Percentiles rank a stretch among this genome's conserved stretches.
Evolutionary conservation across 78 protist genomes (phyloP).

Genomic region (Pelomyxa schiedti): DNA sequence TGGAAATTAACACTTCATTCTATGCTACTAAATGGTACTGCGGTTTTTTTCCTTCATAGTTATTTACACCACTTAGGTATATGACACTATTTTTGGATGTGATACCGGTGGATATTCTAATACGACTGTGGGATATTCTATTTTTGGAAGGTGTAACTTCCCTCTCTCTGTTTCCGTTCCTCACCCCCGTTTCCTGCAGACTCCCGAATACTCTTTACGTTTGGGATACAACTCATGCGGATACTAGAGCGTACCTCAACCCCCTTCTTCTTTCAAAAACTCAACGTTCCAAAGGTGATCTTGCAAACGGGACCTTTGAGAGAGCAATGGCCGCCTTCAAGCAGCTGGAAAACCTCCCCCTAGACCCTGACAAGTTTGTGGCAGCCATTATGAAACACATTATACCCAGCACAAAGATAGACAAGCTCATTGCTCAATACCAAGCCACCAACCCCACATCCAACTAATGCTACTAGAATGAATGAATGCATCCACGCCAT

Average conservation of each 20-base stretch:
- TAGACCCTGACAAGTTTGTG: neutral
- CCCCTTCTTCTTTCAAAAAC: neutral
- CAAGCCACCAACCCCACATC: too few species aligned
- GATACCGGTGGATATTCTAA: neutral
- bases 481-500: too few species aligned
- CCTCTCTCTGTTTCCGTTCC: too few species aligned
- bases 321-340: neutral
- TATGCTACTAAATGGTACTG: neutral
- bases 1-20: neutral
- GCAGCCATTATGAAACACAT: neutral
- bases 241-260: neutral
- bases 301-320: neutral
- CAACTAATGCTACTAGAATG: too few species aligned
- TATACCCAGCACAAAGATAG: neutral
- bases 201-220: neutral
- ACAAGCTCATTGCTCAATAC: too few species aligned
- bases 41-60: too few species aligned
- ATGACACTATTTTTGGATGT: neutral
- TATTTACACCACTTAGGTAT: too few species aligned
- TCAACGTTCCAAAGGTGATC: neutral
- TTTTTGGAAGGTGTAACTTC: neutral
- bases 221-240: neutral
- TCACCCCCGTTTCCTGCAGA: too few species aligned
- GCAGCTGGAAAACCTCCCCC: neutral
- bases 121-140: neutral